Conservation (phyloP, 768 basidiomycete genomes). For the Inosperma sp. region DNA sequence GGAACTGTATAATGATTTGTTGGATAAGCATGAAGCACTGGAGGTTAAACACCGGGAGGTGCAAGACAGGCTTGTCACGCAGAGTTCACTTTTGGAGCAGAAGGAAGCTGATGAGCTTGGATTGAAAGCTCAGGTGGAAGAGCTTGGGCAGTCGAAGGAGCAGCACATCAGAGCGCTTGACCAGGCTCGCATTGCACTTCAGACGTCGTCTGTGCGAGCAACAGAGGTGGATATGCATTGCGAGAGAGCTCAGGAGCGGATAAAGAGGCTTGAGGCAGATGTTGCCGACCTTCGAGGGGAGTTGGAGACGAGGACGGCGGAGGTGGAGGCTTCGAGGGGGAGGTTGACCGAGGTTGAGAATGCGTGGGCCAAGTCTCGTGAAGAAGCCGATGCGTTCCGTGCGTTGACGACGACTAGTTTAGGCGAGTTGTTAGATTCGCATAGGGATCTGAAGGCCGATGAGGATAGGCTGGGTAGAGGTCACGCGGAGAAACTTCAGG, state of each 20-base stretch:
- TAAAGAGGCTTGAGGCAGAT: slow-evolving; percentile 68
- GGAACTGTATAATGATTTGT: slow-evolving; percentile 66
- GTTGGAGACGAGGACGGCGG: slow-evolving; percentile 66
- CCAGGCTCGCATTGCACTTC: slow-evolving; percentile 74
- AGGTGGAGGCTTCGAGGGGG: slow-evolving; percentile 63
- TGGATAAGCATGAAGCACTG: slow-evolving; percentile 52
- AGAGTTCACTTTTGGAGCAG: slow-evolving; percentile 72
- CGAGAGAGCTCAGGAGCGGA: slow-evolving; percentile 63
- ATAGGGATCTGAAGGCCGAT: slow-evolving; percentile 78
- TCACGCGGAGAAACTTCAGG: slow-evolving; percentile 77
- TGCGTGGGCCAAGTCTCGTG: slow-evolving; percentile 85
- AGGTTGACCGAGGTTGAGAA: slow-evolving; percentile 80
- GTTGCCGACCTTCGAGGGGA: slow-evolving; percentile 77
- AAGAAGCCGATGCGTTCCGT: slow-evolving; percentile 88
- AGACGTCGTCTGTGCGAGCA: slow-evolving; percentile 69
- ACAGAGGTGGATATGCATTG: slow-evolving; percentile 76
- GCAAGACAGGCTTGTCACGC: slow-evolving; percentile 63
- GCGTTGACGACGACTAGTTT: slow-evolving; percentile 82
- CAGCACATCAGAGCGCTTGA: slow-evolving; percentile 87
- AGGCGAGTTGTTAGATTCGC: slow-evolving; percentile 83
- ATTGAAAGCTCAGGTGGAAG: slow-evolving; percentile 63
- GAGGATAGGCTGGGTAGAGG: slow-evolving; percentile 73
- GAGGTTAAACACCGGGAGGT: slow-evolving; percentile 73
- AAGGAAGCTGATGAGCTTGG: slow-evolving; percentile 72
- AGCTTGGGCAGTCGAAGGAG: slow-evolving; percentile 64